phyloP scores from a whole-genome alignment of 768 basidiomycete species.

The Goffeauzyma gilvescens region DNA sequence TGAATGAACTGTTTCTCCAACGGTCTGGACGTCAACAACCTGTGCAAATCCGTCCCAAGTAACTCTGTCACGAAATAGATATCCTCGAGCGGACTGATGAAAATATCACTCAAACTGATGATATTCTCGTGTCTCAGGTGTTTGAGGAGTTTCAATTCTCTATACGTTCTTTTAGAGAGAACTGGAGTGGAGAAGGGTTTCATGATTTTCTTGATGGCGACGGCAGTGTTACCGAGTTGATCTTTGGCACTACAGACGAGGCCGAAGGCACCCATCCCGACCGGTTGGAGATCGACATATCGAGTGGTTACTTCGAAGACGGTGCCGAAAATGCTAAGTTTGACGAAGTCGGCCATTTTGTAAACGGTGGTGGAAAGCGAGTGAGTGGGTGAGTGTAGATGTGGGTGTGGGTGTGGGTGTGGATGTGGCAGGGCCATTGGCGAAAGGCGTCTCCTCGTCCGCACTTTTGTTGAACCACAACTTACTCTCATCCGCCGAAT shows the following conservation, averaged over 20 bases:
- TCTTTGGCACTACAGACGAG: conserved; percentile 89
- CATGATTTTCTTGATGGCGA: conserved; percentile 99
- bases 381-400: no score
- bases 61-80: conserved; percentile 98
- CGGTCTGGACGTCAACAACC: conserved; percentile 83
- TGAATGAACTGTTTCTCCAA: conserved; percentile 99
- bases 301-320: conserved; percentile 77
- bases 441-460: no score
- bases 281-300: conserved; percentile 97
- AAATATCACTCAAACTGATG: conserved; percentile 95
- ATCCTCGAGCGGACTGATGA: conserved; percentile 98
- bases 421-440: no score
- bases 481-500: conserved; percentile 27
- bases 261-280: conserved; percentile 99
- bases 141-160: conserved; percentile 93
- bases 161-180: conserved; percentile 89
- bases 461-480: no score
- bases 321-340: conserved; percentile 95
- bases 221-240: conserved; percentile 77
- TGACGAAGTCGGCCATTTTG: conserved; percentile 48
- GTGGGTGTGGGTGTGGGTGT: no score
- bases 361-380: no score
- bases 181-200: conserved; percentile 95
- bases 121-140: conserved; percentile 99
- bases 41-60: conserved; percentile 91